Percentiles rank a stretch among this genome's conserved stretches.
Evolutionary conservation across 306 rosid species (phyloP).

Genomic region (Begonia masoniana): DNA sequence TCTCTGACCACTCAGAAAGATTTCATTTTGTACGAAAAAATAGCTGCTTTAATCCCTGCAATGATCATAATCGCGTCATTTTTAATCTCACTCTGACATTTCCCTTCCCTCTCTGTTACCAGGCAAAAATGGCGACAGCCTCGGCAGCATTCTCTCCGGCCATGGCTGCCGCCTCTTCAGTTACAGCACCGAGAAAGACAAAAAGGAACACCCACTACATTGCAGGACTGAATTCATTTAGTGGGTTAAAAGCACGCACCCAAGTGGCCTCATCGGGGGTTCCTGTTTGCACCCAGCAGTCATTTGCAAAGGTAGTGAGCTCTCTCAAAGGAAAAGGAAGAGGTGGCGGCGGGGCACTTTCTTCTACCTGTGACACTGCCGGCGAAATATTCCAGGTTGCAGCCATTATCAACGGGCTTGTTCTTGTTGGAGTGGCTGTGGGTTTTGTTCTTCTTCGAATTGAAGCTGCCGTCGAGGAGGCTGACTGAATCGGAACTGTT

Average conservation of each 20-base stretch:
- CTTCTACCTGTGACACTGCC: constrained; percentile 60
- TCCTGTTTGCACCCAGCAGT: constrained; percentile 33
- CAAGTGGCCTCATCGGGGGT: constrained; percentile 40
- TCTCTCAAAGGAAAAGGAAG: constrained; percentile 42
- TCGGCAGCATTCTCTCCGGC: constrained; percentile 39
- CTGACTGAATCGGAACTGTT: constrained; percentile 19
- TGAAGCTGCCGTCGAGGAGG: constrained; percentile 58
- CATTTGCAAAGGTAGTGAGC: constrained; percentile 53
- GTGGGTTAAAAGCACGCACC: constrained; percentile 54
- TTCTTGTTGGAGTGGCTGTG: constrained; percentile 68
- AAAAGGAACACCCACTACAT: constrained; percentile 25
- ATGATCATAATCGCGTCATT: too few species aligned
- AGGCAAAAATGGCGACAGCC: constrained; percentile 42
- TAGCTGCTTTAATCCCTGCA: too few species aligned
- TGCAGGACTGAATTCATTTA: constrained; percentile 39
- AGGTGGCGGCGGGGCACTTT: constrained; percentile 40
- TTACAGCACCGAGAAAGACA: constrained; percentile 18
- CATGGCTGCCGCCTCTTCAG: constrained; percentile 28
- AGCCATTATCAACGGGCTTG: constrained; percentile 49
- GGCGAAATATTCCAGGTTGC: constrained; percentile 80
- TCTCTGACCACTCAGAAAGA: neutral
- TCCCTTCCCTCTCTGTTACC: constrained; percentile 7
- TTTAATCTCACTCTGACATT: neutral
- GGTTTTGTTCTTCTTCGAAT: constrained; percentile 83
- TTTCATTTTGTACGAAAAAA: neutral